Percentiles rank a stretch among this genome's conserved stretches.
Conservation (phyloP, 176 grass and related monocot species). For the Phoenix dactylifera region DNA sequence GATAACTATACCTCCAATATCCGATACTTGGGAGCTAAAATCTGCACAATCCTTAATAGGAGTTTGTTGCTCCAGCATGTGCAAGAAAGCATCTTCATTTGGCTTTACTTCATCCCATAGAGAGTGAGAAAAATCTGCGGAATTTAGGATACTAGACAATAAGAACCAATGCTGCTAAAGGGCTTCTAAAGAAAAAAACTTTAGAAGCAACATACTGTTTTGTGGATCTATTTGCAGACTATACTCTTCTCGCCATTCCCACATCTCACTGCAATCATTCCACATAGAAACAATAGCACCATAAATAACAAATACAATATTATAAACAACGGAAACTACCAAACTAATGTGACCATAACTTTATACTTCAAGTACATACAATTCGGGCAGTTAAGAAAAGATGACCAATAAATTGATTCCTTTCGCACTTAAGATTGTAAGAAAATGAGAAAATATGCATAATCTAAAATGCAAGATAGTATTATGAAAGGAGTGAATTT, state of each 20-base stretch:
- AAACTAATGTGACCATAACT: no score
- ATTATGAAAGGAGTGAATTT: no score
- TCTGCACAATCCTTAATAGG: constrained; percentile 89
- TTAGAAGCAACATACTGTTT: constrained; percentile 34
- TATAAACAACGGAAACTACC: no score
- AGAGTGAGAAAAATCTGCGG: constrained; percentile 39
- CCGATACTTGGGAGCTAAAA: constrained; percentile 34
- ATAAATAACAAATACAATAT: no score
- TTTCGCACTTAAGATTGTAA: background rate
- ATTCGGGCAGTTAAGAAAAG: constrained; percentile 1
- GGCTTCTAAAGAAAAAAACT: background rate
- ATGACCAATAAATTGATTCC: background rate
- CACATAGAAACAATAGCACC: background rate
- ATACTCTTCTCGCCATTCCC: constrained; percentile 63
- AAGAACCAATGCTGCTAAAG: background rate
- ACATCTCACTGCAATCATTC: constrained; percentile 51
- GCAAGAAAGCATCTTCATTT: constrained; percentile 39
- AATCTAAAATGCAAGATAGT: no score
- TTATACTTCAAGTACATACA: no score
- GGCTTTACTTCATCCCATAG: constrained; percentile 48
- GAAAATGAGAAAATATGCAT: background rate
- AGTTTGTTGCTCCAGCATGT: constrained; percentile 75
- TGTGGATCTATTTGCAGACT: constrained; percentile 49
- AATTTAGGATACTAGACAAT: constrained; percentile 3
- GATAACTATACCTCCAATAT: constrained; percentile 49